A percentile compares a stretch with the other conserved stretches of the same genome.
phyloP scores from a whole-genome alignment of 768 basidiomycete species.

The Rhizopogon sp. region DNA sequence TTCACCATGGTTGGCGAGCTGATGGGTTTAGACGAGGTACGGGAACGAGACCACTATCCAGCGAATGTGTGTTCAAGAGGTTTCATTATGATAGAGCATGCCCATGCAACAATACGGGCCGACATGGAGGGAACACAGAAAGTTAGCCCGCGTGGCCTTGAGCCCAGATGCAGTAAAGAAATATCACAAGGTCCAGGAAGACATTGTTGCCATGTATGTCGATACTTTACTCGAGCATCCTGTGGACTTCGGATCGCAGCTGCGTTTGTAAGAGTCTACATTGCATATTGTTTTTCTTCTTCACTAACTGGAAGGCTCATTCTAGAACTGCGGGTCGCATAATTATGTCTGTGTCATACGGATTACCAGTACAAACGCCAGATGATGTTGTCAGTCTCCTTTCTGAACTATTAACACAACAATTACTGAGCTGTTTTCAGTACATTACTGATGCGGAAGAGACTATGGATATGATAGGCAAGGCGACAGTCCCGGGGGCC shows the following conservation, averaged over 20 bases:
- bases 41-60: no score
- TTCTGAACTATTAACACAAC: background rate
- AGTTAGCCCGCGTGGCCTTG: no score
- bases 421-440: conserved; percentile 8
- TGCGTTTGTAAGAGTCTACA: conserved; percentile 14
- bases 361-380: conserved; percentile 13
- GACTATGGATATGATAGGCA: conserved; percentile 19
- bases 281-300: background rate
- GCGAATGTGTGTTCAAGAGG: no score
- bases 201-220: conserved; percentile 5
- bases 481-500: conserved; percentile 22
- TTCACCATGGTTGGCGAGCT: no score
- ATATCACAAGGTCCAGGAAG: no score
- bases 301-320: background rate
- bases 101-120: no score
- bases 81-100: no score
- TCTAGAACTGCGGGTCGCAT: conserved; percentile 15
- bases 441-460: conserved; percentile 24
- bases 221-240: conserved; percentile 10
- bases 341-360: conserved; percentile 21
- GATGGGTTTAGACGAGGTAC: no score
- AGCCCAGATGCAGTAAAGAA: no score
- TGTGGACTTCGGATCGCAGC: conserved; percentile 13
- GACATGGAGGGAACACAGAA: no score
- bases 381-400: conserved; percentile 15